phyloP scores from a whole-genome alignment of 331 rosid species.

The Pyracantha coccinea region DNA sequence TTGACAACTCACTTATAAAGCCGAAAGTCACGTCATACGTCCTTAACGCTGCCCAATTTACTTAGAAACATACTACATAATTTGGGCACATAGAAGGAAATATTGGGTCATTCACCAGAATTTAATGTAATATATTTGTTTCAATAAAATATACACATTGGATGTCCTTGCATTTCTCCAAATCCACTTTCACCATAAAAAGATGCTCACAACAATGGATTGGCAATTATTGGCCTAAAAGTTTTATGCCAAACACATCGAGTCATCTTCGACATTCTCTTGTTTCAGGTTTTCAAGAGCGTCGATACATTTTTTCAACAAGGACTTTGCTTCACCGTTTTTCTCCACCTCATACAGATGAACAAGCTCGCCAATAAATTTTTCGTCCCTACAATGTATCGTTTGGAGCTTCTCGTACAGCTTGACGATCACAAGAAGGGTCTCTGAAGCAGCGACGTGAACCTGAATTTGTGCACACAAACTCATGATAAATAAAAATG shows the following conservation, averaged over 20 bases:
- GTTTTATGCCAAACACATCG: neutral
- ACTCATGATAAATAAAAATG: neutral
- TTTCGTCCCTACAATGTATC: slow-evolving; percentile 18
- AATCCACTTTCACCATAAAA: neutral
- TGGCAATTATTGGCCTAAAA: neutral
- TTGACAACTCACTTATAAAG: too few relatives aligned
- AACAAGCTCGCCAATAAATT: slow-evolving; percentile 49
- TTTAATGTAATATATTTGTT: neutral
- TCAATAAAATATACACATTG: neutral
- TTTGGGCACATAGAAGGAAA: neutral
- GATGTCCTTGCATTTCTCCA: neutral
- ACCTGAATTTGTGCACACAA: slow-evolving; percentile 42
- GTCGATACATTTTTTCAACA: slow-evolving; percentile 41
- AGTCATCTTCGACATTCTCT: slow-evolving; percentile 11
- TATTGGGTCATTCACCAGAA: neutral
- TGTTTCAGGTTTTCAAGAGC: slow-evolving; percentile 38
- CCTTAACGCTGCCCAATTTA: neutral
- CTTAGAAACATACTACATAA: neutral
- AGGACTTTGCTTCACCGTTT: slow-evolving; percentile 70
- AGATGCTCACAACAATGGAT: neutral
- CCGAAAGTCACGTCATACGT: too few relatives aligned
- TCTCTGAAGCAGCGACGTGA: slow-evolving; percentile 80
- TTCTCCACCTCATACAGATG: slow-evolving; percentile 65
- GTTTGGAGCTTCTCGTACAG: slow-evolving; percentile 27
- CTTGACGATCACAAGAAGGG: slow-evolving; percentile 60